Conservation (phyloP, 73 alveolate genomes). For the Stentor coeruleus region DNA sequence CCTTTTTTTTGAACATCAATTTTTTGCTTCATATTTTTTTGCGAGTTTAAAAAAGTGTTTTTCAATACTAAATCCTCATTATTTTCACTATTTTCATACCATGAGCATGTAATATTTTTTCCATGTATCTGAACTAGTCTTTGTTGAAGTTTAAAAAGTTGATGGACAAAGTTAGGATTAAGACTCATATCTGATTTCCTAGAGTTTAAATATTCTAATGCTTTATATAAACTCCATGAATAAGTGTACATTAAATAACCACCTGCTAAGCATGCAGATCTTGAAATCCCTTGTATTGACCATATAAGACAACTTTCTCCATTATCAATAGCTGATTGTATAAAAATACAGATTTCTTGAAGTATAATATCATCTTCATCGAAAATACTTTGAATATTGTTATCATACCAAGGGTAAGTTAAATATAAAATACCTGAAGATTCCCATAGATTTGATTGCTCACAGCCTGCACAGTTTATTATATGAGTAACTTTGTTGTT, state of each 20-base stretch:
- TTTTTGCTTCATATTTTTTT: no score
- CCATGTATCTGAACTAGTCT: neutral
- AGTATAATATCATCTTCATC: conserved; percentile 89
- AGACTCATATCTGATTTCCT: conserved; percentile 73
- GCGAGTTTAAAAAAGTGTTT: neutral
- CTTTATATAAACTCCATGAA: conserved; percentile 74
- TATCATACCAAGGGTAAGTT: conserved; percentile 88
- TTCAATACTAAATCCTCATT: neutral
- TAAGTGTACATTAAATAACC: conserved; percentile 92
- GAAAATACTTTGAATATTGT: conserved; percentile 74
- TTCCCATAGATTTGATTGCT: conserved; percentile 88
- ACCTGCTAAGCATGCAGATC: conserved; percentile 90
- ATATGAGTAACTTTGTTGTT: conserved; percentile 76
- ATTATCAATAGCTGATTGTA: conserved; percentile 85
- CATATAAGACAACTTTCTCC: conserved; percentile 96
- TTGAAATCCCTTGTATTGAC: conserved; percentile 90
- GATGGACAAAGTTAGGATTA: conserved; percentile 59
- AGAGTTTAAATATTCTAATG: conserved; percentile 75
- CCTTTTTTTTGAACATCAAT: no score
- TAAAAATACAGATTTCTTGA: conserved; percentile 82
- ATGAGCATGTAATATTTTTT: neutral
- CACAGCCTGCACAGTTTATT: conserved; percentile 70
- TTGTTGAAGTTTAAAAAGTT: conserved; percentile 65
- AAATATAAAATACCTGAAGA: conserved; percentile 87
- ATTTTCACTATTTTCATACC: neutral